Evolutionary conservation across 148 eudicot species (phyloP).

Genomic region (Rhododendron simsii): DNA sequence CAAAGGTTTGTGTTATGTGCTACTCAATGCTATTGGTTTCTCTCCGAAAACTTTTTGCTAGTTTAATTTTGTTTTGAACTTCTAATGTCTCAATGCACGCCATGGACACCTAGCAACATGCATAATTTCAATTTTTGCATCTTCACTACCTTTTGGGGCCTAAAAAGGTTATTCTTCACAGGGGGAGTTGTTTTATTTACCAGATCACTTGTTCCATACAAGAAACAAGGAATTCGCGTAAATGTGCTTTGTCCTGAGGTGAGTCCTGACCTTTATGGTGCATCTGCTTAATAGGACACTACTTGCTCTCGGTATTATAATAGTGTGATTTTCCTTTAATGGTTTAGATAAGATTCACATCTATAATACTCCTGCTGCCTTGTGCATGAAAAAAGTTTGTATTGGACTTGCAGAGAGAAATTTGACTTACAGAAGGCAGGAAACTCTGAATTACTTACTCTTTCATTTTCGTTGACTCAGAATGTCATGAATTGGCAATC

Average conservation of each 20-base stretch:
- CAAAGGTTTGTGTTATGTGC: conserved; percentile 56
- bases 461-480: not conserved
- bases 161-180: conserved; percentile 18
- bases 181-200: conserved; percentile 89
- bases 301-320: not conserved
- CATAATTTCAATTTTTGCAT: not conserved
- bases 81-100: not conserved
- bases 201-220: conserved; percentile 65
- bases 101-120: not conserved
- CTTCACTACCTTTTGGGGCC: conserved; percentile 9
- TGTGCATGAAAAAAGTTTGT: not conserved
- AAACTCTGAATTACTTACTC: not conserved
- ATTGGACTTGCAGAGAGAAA: not conserved
- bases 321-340: not conserved
- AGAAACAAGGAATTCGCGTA: conserved; percentile 74
- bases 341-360: not conserved
- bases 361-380: not conserved
- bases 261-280: conserved; percentile 15
- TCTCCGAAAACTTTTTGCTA: not conserved
- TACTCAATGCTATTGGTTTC: conserved; percentile 4
- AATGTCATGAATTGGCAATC: not conserved
- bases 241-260: conserved; percentile 98
- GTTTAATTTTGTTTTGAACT: not conserved
- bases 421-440: conserved; percentile 8
- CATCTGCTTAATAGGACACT: not conserved